Evolutionary conservation across 106 monocot genomes (phyloP).

Genomic region (Hemerocallis citrina): DNA sequence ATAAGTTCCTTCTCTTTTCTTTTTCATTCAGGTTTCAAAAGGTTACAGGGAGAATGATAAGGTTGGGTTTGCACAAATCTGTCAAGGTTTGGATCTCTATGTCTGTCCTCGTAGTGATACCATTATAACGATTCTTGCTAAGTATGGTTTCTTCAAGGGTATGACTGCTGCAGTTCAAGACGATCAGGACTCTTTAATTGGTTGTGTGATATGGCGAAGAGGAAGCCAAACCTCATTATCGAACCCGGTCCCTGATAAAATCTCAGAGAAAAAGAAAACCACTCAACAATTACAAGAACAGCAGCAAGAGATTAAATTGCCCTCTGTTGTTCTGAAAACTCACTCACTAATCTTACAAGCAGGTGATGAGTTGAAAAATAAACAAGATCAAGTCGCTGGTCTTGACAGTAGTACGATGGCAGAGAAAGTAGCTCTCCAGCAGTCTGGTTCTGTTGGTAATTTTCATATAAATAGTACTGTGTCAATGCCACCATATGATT

Average conservation of each 20-base stretch:
- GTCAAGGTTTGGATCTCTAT: slow-evolving; percentile 56
- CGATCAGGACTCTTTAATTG: slow-evolving; percentile 67
- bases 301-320: slow-evolving; percentile 14
- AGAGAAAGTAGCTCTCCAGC: slow-evolving; percentile 6
- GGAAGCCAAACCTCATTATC: slow-evolving; percentile 13
- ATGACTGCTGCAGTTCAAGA: slow-evolving; percentile 52
- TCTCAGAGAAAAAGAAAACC: slow-evolving; percentile 15
- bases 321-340: slow-evolving; percentile 5
- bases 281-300: slow-evolving; percentile 5
- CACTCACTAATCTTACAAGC: slow-evolving; percentile 6
- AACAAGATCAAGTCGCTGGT: slow-evolving; percentile 1
- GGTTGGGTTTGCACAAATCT: slow-evolving; percentile 67
- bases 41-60: slow-evolving; percentile 38
- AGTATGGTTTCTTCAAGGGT: slow-evolving; percentile 81
- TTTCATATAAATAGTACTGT: neutral
- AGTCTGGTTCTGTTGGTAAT: neutral
- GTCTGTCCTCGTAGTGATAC: slow-evolving; percentile 69
- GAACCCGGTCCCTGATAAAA: slow-evolving; percentile 13
- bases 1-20: neutral
- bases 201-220: slow-evolving; percentile 75
- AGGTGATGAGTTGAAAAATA: slow-evolving; percentile 1
- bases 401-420: neutral
- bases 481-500: slow-evolving; percentile 5
- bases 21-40: slow-evolving; percentile 38
- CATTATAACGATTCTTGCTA: slow-evolving; percentile 79